phyloP scores from a whole-genome alignment of 169 alveolate species.

The Besnoitia besnoiti region DNA sequence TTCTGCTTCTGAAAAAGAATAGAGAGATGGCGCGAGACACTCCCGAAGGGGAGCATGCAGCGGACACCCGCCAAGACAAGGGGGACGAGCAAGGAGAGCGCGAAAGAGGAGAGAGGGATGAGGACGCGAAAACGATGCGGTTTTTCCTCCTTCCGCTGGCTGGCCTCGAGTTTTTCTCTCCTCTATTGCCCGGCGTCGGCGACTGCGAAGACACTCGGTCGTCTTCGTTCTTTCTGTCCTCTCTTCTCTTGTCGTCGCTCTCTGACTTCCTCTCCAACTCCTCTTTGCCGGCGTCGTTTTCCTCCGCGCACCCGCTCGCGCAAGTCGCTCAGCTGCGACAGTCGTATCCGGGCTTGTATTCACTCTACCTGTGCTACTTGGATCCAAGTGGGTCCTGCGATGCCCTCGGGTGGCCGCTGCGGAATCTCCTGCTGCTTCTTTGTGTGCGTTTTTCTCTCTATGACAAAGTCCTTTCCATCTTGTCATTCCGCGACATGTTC shows the following conservation, averaged over 20 bases:
- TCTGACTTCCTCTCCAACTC: not conserved
- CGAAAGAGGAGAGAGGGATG: not conserved
- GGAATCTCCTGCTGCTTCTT: conserved; percentile 25
- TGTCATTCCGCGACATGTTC: conserved; percentile 48
- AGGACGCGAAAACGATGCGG: not conserved
- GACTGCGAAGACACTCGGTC: not conserved
- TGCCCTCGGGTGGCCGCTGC: conserved; percentile 60
- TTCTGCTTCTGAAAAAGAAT: not conserved
- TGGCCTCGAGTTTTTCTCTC: not conserved
- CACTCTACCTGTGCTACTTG: conserved; percentile 41
- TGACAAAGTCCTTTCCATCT: not conserved
- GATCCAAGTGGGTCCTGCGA: conserved; percentile 16
- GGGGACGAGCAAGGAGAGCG: not conserved
- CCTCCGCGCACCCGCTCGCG: not conserved
- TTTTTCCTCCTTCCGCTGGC: not conserved
- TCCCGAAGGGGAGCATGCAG: not conserved
- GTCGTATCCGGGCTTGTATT: not conserved
- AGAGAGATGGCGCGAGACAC: not conserved
- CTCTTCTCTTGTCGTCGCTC: not conserved
- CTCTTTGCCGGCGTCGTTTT: not conserved
- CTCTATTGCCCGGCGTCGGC: not conserved
- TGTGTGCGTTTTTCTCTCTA: not conserved
- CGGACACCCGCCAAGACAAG: not conserved
- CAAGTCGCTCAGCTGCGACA: too few species aligned
- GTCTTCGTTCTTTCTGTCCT: not conserved